Evolutionary conservation across 2,329 filamentous ascomycete genomes (phyloP), one percentile per base, ranked within the genome.

Genomic region (Beauveria asiatica): DNA sequence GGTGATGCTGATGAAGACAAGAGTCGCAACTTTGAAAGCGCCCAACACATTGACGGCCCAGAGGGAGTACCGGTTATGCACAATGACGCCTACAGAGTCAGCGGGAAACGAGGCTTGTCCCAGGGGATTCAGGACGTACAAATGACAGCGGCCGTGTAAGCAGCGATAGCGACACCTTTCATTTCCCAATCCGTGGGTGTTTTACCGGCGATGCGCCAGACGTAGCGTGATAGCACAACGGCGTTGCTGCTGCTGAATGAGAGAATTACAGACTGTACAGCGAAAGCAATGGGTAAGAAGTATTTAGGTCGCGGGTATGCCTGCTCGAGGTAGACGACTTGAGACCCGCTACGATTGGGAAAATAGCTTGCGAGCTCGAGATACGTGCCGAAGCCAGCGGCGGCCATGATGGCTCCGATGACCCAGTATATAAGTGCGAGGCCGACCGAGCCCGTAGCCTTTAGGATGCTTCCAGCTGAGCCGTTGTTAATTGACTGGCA

Each of bases 301-400:
- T 83, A 86, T 59, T 77, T 80, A 0, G 86, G 86, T 1, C 83
- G 77, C 1, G 85, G 85, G 63, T 81, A 89, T 0, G 84, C 82
- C 66, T 89, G 86, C 64, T 89, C 86, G 0, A 89, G 76, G 64
- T 87, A 89, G 0, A 86, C 85, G 0, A 86, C 85, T 65, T 89
- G 84, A 0, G 80, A 80, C 0, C 85, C 86, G 2, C 82, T 86
- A 8, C 86, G 80, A 66, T 81, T 87, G 0, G 85, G 85, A 61
- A 88, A 89, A 63, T 84, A 88, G 1, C 82, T 77, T 0, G 84
- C 80, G 16, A 82, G 80, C 66, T 89, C 86, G 9, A 88, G 79
- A 60, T 88, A 88, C 0, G 86, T 79, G 0, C 77, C 73, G 3
- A 87, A 76, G 1, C 79, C 80, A 2, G 81, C 76, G 0, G 77